phyloP scores from a whole-genome alignment of 345 rosid genomes.

The Hibiscus tridactylites region DNA sequence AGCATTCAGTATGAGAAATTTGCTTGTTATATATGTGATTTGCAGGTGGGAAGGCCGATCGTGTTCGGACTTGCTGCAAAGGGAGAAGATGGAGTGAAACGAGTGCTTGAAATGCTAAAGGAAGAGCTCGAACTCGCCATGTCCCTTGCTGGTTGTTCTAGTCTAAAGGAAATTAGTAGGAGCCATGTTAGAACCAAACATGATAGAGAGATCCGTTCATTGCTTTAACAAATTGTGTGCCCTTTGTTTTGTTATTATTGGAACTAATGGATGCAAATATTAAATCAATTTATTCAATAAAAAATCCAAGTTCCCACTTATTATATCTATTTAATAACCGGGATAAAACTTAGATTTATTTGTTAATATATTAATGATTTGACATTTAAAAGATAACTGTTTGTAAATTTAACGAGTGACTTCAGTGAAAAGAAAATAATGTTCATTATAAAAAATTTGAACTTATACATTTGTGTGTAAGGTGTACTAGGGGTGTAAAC shows the following conservation, averaged over 20 bases:
- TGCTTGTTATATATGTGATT: background rate
- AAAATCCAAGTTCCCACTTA: too few species aligned
- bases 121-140: slow-evolving; percentile 69
- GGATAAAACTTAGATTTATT: too few species aligned
- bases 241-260: background rate
- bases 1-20: background rate
- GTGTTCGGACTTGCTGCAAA: slow-evolving; percentile 67
- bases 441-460: too few species aligned
- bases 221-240: slow-evolving; percentile 24
- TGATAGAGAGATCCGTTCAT: slow-evolving; percentile 36
- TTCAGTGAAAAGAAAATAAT: too few species aligned
- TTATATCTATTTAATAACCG: too few species aligned
- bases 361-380: too few species aligned
- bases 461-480: too few species aligned
- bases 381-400: too few species aligned
- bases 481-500: too few species aligned
- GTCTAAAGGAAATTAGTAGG: slow-evolving; percentile 49
- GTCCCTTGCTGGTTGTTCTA: slow-evolving; percentile 76
- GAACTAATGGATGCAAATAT: background rate
- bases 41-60: slow-evolving; percentile 84
- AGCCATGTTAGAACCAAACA: slow-evolving; percentile 40
- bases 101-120: slow-evolving; percentile 67
- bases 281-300: too few species aligned
- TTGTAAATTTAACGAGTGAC: too few species aligned
- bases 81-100: slow-evolving; percentile 60